Evolutionary conservation across 148 eudicot genomes (phyloP).

Genomic region (Tetragonia tetragonoides): DNA sequence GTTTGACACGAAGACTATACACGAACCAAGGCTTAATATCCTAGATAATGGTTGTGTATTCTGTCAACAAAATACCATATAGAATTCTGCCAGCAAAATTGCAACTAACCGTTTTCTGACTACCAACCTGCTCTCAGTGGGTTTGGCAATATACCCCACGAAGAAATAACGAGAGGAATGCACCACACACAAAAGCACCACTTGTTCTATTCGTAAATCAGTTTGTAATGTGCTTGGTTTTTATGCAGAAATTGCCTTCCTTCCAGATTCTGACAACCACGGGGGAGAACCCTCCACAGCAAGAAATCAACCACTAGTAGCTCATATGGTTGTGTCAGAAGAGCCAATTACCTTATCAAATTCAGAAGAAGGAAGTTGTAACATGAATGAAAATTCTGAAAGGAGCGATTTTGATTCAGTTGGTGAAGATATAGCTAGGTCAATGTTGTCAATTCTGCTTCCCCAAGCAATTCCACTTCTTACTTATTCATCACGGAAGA

Average conservation of each 20-base stretch:
- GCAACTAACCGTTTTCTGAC: neutral
- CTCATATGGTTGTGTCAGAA: slow-evolving; percentile 29
- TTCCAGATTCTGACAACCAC: slow-evolving; percentile 22
- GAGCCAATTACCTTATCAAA: slow-evolving; percentile 34
- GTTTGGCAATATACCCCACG: neutral
- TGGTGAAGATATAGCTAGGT: slow-evolving; percentile 62
- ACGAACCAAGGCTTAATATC: neutral
- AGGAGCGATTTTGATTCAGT: slow-evolving; percentile 59
- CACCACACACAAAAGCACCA: neutral
- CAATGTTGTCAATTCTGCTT: slow-evolving; percentile 83
- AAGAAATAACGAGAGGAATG: neutral
- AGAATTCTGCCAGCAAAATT: neutral
- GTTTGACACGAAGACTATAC: neutral
- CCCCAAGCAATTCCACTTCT: slow-evolving; percentile 86
- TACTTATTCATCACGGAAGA: slow-evolving; percentile 64
- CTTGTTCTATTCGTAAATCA: neutral
- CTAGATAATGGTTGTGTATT: slow-evolving; percentile 5
- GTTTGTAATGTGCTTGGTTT: slow-evolving; percentile 13
- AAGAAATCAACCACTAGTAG: slow-evolving; percentile 34
- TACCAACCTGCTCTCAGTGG: slow-evolving; percentile 5
- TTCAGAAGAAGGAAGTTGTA: slow-evolving; percentile 41
- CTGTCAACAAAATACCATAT: neutral
- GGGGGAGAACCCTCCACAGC: slow-evolving; percentile 20
- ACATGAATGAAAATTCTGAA: slow-evolving; percentile 42
- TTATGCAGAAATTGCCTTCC: slow-evolving; percentile 34